Evolutionary conservation across 306 rosid genomes (phyloP).

Genomic region (Lablab purpureus): DNA sequence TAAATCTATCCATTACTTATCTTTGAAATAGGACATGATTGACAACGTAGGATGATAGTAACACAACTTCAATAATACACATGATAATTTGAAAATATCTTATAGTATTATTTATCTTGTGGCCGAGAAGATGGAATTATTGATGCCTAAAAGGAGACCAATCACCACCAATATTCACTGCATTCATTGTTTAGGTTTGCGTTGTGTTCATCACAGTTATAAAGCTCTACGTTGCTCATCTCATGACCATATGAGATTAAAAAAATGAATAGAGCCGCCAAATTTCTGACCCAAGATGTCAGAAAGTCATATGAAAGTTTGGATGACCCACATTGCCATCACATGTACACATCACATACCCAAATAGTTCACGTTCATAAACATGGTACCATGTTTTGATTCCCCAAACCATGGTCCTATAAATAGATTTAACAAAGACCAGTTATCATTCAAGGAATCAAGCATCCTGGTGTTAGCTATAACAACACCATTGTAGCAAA

Average conservation of each 20-base stretch:
- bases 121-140: conserved; percentile 35
- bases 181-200: conserved; percentile 40
- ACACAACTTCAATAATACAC: conserved; percentile 41
- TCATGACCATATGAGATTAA: conserved; percentile 49
- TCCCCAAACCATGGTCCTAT: conserved; percentile 43
- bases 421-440: conserved; percentile 46
- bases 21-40: conserved; percentile 44
- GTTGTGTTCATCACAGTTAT: conserved; percentile 33
- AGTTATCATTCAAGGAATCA: conserved; percentile 47
- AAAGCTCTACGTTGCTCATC: conserved; percentile 28
- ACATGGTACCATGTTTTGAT: conserved; percentile 33
- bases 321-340: conserved; percentile 52
- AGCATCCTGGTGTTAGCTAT: conserved; percentile 38
- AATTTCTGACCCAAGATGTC: conserved; percentile 47
- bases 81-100: conserved; percentile 31
- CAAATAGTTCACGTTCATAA: conserved; percentile 35
- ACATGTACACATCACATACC: conserved; percentile 52
- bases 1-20: conserved; percentile 32
- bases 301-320: conserved; percentile 51
- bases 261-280: conserved; percentile 34
- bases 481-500: conserved; percentile 9
- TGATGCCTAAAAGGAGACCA: conserved; percentile 40
- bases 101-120: conserved; percentile 39
- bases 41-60: conserved; percentile 2
- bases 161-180: conserved; percentile 44